Conservation (phyloP, 2,329 filamentous ascomycete genomes). For the Neonectria hederae region DNA sequence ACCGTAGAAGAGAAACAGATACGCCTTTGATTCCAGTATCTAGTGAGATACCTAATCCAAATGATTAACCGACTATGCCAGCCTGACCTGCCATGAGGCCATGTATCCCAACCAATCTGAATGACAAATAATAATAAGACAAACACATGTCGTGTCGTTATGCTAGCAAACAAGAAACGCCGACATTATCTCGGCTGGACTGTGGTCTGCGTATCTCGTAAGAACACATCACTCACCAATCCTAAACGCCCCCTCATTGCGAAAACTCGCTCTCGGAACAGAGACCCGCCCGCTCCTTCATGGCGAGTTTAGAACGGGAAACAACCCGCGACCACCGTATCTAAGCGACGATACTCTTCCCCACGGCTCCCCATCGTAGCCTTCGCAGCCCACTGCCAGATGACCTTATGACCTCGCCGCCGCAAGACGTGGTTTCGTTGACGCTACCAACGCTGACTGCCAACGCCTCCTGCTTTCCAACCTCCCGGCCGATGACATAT, state of each 20-base stretch:
- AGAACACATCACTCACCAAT: conserved; percentile 25
- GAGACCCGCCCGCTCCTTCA: conserved; percentile 6
- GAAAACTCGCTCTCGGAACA: conserved; percentile 10
- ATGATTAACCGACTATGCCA: conserved; percentile 13
- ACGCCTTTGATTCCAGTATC: conserved; percentile 23
- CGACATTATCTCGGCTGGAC: conserved; percentile 21
- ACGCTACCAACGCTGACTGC: conserved; percentile 50
- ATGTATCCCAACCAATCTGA: conserved; percentile 29
- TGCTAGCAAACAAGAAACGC: conserved; percentile 30
- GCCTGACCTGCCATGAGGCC: neutral
- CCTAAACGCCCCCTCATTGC: conserved; percentile 18
- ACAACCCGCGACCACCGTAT: conserved; percentile 24
- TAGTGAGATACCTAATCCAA: conserved; percentile 7
- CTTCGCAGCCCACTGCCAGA: conserved; percentile 61
- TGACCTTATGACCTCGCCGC: conserved; percentile 62
- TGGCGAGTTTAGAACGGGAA: neutral
- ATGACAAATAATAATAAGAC: conserved; percentile 20
- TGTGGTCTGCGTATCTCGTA: conserved; percentile 32
- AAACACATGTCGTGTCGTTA: conserved; percentile 15
- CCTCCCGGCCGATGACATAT: conserved; percentile 73
- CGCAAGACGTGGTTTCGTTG: conserved; percentile 60
- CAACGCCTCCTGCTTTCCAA: conserved; percentile 68
- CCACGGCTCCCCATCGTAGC: conserved; percentile 64
- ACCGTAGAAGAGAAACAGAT: neutral
- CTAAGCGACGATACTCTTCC: conserved; percentile 60